Percentiles rank a stretch among this genome's conserved stretches.
Conservation (phyloP, 2,329 filamentous ascomycete genomes). For the Ilyonectria sp. region DNA sequence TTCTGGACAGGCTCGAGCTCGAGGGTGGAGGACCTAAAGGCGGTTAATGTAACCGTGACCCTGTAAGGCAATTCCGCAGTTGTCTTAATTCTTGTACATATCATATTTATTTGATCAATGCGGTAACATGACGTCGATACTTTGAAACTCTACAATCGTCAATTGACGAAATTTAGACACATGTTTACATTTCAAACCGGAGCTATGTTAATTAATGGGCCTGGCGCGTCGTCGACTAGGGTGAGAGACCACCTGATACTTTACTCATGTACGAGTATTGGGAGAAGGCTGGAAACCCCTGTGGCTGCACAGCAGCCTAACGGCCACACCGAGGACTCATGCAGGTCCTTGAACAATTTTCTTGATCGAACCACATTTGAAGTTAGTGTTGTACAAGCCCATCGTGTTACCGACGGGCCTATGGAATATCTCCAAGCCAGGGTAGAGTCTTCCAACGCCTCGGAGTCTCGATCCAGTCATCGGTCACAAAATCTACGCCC, state of each 20-base stretch:
- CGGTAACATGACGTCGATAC: not conserved
- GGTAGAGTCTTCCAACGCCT: no score
- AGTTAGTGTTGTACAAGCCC: not conserved
- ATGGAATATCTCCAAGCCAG: not conserved
- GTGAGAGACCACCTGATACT: not conserved
- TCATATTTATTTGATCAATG: constrained; percentile 8
- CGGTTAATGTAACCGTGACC: constrained; percentile 35
- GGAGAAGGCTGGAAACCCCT: not conserved
- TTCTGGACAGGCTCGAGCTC: constrained; percentile 52
- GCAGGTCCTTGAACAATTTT: not conserved
- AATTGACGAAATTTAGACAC: not conserved
- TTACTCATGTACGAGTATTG: not conserved
- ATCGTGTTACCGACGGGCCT: not conserved
- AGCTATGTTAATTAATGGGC: not conserved
- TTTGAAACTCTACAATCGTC: not conserved
- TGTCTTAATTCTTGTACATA: constrained; percentile 19
- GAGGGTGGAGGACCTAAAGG: constrained; percentile 37
- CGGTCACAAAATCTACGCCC: not conserved
- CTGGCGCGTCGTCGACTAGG: not conserved
- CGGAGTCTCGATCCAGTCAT: not conserved
- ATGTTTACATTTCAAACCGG: not conserved
- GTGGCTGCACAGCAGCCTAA: not conserved
- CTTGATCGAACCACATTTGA: not conserved
- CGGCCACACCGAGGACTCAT: not conserved
- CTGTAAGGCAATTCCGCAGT: not conserved